phyloP scores from a whole-genome alignment of 768 basidiomycete species.

The Pisolithus orientalis region DNA sequence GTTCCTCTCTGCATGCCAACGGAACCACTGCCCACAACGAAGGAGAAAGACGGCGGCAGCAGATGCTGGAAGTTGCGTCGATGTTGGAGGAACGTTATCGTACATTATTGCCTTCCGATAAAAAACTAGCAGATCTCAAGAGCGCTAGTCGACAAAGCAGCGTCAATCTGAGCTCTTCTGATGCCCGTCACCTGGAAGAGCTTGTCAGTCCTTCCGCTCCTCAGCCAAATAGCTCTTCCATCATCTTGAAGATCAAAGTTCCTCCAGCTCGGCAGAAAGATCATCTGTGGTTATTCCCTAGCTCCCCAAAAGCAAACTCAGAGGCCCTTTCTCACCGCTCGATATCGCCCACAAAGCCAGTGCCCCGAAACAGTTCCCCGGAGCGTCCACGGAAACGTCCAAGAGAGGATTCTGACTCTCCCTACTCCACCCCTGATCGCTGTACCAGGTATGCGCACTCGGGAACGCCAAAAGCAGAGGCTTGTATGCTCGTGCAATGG shows the following conservation, averaged over 20 bases:
- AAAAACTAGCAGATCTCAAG: slow-evolving; percentile 33
- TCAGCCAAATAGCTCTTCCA: slow-evolving; percentile 16
- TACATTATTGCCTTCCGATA: slow-evolving; percentile 65
- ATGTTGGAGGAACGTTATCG: slow-evolving; percentile 67
- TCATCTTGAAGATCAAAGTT: slow-evolving; percentile 31
- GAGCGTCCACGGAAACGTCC: slow-evolving; percentile 23
- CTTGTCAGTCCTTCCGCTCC: slow-evolving; percentile 8
- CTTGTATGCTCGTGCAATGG: slow-evolving; percentile 40
- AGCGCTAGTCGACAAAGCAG: slow-evolving; percentile 15
- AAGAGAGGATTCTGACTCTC: slow-evolving; percentile 18
- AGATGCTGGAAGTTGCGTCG: slow-evolving; percentile 68
- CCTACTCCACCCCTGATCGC: slow-evolving; percentile 20
- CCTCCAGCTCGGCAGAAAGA: slow-evolving; percentile 22
- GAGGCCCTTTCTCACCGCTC: slow-evolving; percentile 5
- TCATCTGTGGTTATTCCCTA: slow-evolving; percentile 4
- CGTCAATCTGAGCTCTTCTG: slow-evolving; percentile 10
- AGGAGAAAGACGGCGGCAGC: slow-evolving; percentile 67
- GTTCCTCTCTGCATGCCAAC: slow-evolving; percentile 29
- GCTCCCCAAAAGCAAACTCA: slow-evolving; percentile 15
- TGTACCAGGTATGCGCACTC: slow-evolving; percentile 6
- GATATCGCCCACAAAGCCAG: slow-evolving; percentile 19
- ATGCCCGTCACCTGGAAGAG: slow-evolving; percentile 11
- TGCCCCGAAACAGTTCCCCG: slow-evolving; percentile 21
- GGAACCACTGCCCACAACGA: slow-evolving; percentile 40
- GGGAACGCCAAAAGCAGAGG: slow-evolving; percentile 15